Evolutionary conservation across 2,329 filamentous ascomycete genomes (phyloP), one percentile per base, ranked within the genome.

Genomic region (Fulvia fulva): DNA sequence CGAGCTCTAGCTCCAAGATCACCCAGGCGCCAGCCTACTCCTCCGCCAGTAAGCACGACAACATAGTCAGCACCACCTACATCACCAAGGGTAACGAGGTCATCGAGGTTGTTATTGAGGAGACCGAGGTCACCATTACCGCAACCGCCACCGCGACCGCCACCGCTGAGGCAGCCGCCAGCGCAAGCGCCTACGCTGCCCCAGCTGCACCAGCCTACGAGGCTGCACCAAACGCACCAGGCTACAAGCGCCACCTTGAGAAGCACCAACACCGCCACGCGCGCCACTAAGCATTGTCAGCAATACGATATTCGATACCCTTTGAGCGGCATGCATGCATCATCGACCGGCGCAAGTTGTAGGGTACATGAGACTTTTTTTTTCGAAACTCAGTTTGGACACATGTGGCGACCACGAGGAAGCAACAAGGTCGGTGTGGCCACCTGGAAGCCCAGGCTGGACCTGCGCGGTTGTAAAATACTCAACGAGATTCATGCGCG

Each of bases 81-180:
- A 76, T 74, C 66, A 79, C 77, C 55, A 72, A 71, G 62, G 73
- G 66, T 30, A 76, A 75, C 59, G 68, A 74, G 57, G 76, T 79
- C 46, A 73, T 78, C 65, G 76, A 78, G 65, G 67, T 79, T 47
- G 73, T 72, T 51, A 74, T 79, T 59, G 73, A 77, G 68, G 71
- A 80, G 65, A 70, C 75, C 37, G 69, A 74, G 19, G 67, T 78
- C 44, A 76, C 72, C 25, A 73, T 77, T 54, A 78, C 75, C 5
- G 73, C 72, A 3, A 68, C 65, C 4, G 67, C 68, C 14, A 65
- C 69, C 21, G 63, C 69, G 2, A 63, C 67, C 21, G 57, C 67
- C 62, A 45, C 65, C 68, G 46, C 72, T 72, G 28, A 32, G 28
- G 63, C 30, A 23, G 45, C 45, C 44, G 57, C 53, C 65, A 69